Base-by-base conservation (phyloP, 2,329 filamentous ascomycete species). In the Colletotrichum sp. region DNA sequence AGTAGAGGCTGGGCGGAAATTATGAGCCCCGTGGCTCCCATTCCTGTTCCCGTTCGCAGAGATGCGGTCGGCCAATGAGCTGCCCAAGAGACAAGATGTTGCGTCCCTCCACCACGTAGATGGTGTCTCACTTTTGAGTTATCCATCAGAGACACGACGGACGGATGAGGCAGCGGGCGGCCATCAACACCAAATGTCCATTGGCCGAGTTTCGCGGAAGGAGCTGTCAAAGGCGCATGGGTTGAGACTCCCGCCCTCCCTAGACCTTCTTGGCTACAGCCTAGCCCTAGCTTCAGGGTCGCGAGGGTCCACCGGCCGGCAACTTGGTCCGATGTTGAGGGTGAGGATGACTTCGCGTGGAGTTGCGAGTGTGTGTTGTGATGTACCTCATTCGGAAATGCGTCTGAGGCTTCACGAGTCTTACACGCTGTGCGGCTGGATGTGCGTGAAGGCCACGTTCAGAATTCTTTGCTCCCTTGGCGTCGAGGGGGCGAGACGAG, bases 41-140 rank as follows among this genome's bases (percentile, higher is more conserved):
- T 65, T 69, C 74, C 57, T 27, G 36, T 32, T 13, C 34, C 74
- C 30, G 74, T 76, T 76, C 74, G 74, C 74, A 74, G 74, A 74
- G 74, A 74, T 69, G 70, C 48, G 28, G 64, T 59, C n/a, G 13
- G 34, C 59, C 60, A 72, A 64, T 72, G 16, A 68, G 19, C n/a
- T 64, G 16, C 11, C 69, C 36, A 59, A 25, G 59, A 73, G 64
- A 44, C 61, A 75, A 69, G 34, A 74, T 69, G 34, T 60, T 39
- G 59, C 70, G 11, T 57, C 61, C 28, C 57, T 68, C 27, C 59
- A 25, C 44, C 44, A 25, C 27, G 63, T 8, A 48, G 64, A 48
- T 34, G 39, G 44, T 76, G 74, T 76, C 74, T 76, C 25, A 32
- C 25, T 27, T 74, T 74, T 65, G 65, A 59, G 65, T 68, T 68